These are phyloP conservation scores for Poterioochromonas sp. DNA, from an alignment of 352 stramenopile genomes.

Conservation along the genomic window DNA sequence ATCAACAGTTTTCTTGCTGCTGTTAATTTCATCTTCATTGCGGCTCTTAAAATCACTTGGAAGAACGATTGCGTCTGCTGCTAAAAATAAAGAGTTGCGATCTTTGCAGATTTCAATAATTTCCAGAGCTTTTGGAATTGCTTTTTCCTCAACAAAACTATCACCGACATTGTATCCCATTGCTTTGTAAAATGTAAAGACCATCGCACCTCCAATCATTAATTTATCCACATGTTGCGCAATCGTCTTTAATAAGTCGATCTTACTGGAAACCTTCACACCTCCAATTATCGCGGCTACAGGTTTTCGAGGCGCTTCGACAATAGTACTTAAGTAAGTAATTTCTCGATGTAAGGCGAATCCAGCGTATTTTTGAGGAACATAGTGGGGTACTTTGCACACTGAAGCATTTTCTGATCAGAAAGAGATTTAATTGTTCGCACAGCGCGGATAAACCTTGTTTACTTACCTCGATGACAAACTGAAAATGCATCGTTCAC, in stretches of 20 bases:
- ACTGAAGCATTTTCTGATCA: background rate
- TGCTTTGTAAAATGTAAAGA: background rate
- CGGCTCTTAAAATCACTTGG: too few relatives aligned
- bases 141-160: background rate
- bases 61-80: too few relatives aligned
- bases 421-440: too few relatives aligned
- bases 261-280: background rate
- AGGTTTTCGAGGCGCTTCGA: background rate
- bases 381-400: background rate
- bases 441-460: too few relatives aligned
- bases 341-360: background rate
- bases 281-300: background rate
- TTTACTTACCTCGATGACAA: slow-evolving; percentile 11
- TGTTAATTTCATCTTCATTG: too few relatives aligned
- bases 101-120: too few relatives aligned
- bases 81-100: too few relatives aligned
- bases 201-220: background rate
- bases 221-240: background rate
- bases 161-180: background rate
- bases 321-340: background rate
- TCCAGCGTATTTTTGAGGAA: background rate
- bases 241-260: background rate
- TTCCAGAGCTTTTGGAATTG: background rate
- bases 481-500: background rate
- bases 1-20: too few relatives aligned